Evolutionary conservation across 208 protist species (phyloP).

Genomic region (Crithidia sp.): DNA sequence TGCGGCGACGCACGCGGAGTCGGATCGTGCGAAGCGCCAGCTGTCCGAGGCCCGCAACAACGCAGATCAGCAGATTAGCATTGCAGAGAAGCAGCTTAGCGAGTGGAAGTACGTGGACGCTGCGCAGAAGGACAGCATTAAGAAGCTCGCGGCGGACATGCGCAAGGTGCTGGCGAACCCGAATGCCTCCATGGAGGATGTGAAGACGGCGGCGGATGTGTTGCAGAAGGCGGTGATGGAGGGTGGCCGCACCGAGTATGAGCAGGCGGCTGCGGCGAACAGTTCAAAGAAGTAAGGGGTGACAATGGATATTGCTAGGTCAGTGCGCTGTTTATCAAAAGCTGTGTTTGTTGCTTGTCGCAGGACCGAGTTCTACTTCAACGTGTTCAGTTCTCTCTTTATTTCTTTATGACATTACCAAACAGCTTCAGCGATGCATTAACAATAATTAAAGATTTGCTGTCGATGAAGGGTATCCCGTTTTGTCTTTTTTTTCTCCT

Average conservation of each 20-base stretch:
- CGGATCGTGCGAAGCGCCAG: conserved; percentile 76
- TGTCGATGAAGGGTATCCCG: too few species aligned
- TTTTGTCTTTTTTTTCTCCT: too few species aligned
- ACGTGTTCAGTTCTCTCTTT: too few species aligned
- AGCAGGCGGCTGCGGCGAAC: conserved; percentile 75
- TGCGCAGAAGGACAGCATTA: conserved; percentile 74
- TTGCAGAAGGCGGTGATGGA: conserved; percentile 90
- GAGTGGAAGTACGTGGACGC: conserved; percentile 90
- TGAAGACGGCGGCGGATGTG: conserved; percentile 58
- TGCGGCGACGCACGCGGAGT: conserved; percentile 78
- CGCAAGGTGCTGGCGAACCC: conserved; percentile 74
- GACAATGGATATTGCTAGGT: neutral
- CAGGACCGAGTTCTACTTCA: too few species aligned
- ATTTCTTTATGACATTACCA: too few species aligned
- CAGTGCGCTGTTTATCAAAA: neutral
- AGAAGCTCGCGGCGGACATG: conserved; percentile 53
- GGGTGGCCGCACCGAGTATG: conserved; percentile 75
- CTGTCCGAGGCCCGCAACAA: conserved; percentile 87
- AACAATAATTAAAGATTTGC: too few species aligned
- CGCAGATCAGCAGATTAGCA: conserved; percentile 71
- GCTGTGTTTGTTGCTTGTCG: neutral
- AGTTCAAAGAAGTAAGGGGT: conserved; percentile 10
- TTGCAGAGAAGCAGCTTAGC: conserved; percentile 74
- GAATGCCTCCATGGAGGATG: conserved; percentile 72
- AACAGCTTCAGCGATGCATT: too few species aligned